Conservation (phyloP, 176 grass and related monocot species). For the Pontederia crassipes region DNA sequence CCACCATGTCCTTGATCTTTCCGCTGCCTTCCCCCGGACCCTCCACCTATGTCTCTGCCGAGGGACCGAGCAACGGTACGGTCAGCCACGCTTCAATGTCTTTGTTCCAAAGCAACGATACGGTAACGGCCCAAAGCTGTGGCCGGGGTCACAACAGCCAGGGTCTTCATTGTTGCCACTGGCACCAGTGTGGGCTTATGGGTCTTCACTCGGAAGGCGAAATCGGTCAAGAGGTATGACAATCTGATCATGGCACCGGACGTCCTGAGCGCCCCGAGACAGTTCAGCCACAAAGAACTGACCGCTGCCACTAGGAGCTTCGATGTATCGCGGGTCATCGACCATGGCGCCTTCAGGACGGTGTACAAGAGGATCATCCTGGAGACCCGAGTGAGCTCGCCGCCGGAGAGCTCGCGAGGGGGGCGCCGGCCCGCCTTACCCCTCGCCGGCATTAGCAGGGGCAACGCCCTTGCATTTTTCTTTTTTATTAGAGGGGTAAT, state of each 20-base stretch:
- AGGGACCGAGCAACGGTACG: conserved; percentile 16
- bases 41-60: conserved; percentile 17
- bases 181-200: conserved; percentile 59
- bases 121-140: conserved; percentile 41
- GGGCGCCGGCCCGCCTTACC: no score
- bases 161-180: conserved; percentile 49
- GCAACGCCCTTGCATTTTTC: no score
- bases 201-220: conserved; percentile 34
- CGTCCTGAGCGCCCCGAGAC: conserved; percentile 47
- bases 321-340: conserved; percentile 64
- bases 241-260: conserved; percentile 44
- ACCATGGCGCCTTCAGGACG: conserved; percentile 72
- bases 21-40: conserved; percentile 15
- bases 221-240: conserved; percentile 29
- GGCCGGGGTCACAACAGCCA: conserved; percentile 56
- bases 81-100: not conserved
- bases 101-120: conserved; percentile 12
- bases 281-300: conserved; percentile 82
- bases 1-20: conserved; percentile 13
- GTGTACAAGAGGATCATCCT: conserved; percentile 94
- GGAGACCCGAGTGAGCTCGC: conserved; percentile 77
- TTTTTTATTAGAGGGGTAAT: no score
- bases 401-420: no score
- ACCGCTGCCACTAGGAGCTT: conserved; percentile 50
- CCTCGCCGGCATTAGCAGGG: no score